Percentiles rank a stretch among this genome's conserved stretches.
Evolutionary conservation across 2,329 filamentous ascomycete species (phyloP).

Genomic region (Fusarium penzigii): DNA sequence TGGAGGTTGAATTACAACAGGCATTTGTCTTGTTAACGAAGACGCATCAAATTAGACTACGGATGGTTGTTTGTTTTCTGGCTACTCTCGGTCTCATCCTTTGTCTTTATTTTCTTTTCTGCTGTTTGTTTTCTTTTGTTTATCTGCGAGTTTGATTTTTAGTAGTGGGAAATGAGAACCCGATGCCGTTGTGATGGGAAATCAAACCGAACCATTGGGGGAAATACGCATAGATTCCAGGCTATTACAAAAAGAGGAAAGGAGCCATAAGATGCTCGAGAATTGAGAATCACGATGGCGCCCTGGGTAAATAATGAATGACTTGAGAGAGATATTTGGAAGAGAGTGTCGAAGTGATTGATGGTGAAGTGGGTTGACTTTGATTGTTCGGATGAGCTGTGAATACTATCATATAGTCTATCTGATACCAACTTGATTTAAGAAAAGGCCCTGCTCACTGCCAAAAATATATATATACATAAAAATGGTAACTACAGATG

Average conservation of each 20-base stretch:
- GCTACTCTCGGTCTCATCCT: slow-evolving; percentile 28
- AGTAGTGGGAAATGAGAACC: slow-evolving; percentile 12
- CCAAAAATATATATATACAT: too few species aligned
- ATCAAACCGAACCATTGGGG: not conserved
- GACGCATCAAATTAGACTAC: slow-evolving; percentile 34
- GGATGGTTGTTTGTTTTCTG: slow-evolving; percentile 30
- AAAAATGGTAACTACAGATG: too few species aligned
- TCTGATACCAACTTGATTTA: too few species aligned
- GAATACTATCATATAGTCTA: too few species aligned
- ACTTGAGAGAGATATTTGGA: not conserved
- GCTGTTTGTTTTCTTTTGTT: slow-evolving; percentile 17
- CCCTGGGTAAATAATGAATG: not conserved
- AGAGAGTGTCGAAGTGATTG: too few species aligned
- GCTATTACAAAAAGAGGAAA: not conserved
- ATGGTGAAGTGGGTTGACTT: too few species aligned
- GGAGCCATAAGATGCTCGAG: not conserved
- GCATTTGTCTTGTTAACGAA: slow-evolving; percentile 27
- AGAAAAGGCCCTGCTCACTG: too few species aligned
- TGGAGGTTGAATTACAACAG: slow-evolving; percentile 29
- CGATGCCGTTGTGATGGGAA: not conserved
- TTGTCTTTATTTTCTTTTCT: slow-evolving; percentile 23
- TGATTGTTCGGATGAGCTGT: too few species aligned
- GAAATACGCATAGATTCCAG: not conserved
- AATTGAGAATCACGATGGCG: not conserved
- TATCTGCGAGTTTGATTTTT: slow-evolving; percentile 9